Evolutionary conservation across 2,329 filamentous ascomycete species (phyloP), one percentile per base, ranked within the genome.

Genomic region (Westerdykella sp.): DNA sequence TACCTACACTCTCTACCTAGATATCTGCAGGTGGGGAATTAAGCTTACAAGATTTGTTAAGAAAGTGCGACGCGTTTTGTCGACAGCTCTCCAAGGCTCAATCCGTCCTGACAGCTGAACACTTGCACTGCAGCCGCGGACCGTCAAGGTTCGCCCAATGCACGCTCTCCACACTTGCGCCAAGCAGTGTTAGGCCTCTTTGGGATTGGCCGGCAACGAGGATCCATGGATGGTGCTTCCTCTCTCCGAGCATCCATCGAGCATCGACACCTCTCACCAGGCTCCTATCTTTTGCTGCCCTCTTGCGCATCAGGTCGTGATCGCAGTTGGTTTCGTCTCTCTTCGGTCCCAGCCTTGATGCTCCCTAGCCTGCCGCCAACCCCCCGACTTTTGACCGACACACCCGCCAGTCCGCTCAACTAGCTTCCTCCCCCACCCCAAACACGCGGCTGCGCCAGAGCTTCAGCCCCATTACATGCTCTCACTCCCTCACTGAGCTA

Each of bases 381-480:
- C 56, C 48, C 53, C 49, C 48, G 45, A 48, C 39, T 53, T 55
- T 47, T 44, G 16, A 21, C 37, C 43, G 37, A 41, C 45, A 41
- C 45, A 34, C 41, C 43, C 51, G 41, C 47, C 45, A 48, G 50
- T 46, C 37, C 41, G 30, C 23, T 25, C 36, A 22, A 28, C 40
- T 47, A 54, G 54, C 60, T 12, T 59, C 49, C 59, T 59, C 49
- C 59, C 55, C 55, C 54, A 51, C 56, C 50, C 51, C 45, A 56
- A 56, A 51, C 53, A 47, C 54, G 56, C 58, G 49, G 50, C 56
- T 57, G 49, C 40, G 50, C 48, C 50, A 43, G 47, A 60, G 54
- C 60, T 59, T 46, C 56, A 63, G 59, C 59, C 59, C 60, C 56
- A 50, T 51, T 51, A 47, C 51, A 60, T 59, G 53, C 55, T 44